Percentiles rank a stretch among this genome's conserved stretches.
phyloP scores from a whole-genome alignment of 768 basidiomycete species.

The Pholiota conissans region DNA sequence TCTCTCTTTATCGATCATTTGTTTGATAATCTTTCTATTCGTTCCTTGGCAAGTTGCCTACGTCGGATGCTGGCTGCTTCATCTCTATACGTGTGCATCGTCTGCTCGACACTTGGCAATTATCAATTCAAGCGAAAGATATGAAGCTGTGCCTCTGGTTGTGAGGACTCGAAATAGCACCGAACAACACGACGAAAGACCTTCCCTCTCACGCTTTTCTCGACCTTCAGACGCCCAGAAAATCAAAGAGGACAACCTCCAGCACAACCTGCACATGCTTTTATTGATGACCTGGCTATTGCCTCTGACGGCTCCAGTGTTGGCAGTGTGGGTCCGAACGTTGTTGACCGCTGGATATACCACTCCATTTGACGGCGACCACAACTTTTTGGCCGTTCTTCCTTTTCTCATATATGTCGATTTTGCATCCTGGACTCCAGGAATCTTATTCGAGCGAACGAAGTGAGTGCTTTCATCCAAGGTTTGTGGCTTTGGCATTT shows the following conservation, averaged over 20 bases:
- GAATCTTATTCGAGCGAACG: constrained; percentile 41
- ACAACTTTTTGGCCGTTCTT: constrained; percentile 62
- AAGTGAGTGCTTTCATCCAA: constrained; percentile 29
- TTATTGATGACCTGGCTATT: constrained; percentile 81
- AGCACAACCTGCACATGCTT: constrained; percentile 62
- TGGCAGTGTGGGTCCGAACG: constrained; percentile 90
- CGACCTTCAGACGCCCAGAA: constrained; percentile 12
- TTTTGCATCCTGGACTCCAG: constrained; percentile 51
- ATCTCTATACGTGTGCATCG: constrained; percentile 63
- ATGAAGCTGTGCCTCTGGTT: constrained; percentile 15
- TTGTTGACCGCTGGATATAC: constrained; percentile 76
- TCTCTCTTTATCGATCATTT: constrained; percentile 59
- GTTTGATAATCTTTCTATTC: constrained; percentile 66
- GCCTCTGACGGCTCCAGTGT: constrained; percentile 72
- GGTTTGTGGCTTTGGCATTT: constrained; percentile 9
- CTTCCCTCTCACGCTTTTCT: not conserved
- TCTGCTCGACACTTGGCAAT: constrained; percentile 20
- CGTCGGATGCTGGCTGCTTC: constrained; percentile 80
- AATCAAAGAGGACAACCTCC: constrained; percentile 32
- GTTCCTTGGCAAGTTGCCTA: constrained; percentile 95
- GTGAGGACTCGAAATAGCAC: constrained; percentile 3
- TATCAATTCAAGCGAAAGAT: not conserved
- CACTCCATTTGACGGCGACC: constrained; percentile 82
- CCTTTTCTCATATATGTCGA: constrained; percentile 69
- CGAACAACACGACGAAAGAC: constrained; percentile 2